These are phyloP conservation scores for Rhytidhysteron rufulum DNA, from an alignment of 2,329 filamentous ascomycete genomes.

Conservation along the genomic window DNA sequence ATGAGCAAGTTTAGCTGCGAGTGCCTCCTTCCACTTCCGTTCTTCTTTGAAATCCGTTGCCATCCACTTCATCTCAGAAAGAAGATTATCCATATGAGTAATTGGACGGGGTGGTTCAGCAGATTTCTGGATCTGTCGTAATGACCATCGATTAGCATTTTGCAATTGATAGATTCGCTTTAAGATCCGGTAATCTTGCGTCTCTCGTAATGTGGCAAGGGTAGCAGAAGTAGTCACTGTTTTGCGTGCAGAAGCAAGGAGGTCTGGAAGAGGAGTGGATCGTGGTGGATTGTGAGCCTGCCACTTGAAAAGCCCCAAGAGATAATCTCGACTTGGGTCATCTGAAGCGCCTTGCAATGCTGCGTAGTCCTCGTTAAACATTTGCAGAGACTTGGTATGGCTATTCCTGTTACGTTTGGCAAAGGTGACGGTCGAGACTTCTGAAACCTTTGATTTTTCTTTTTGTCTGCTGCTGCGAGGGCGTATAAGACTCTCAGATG, in stretches of 20 bases:
- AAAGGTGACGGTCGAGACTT: slow-evolving; percentile 73
- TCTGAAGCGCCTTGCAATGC: slow-evolving; percentile 45
- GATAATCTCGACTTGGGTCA: slow-evolving; percentile 53
- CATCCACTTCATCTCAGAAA: slow-evolving; percentile 98
- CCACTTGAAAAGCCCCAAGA: slow-evolving; percentile 58
- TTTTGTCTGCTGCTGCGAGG: slow-evolving; percentile 37
- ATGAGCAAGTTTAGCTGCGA: slow-evolving; percentile 74
- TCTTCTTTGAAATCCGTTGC: slow-evolving; percentile 93
- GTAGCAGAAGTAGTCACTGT: slow-evolving; percentile 83
- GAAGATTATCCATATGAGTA: slow-evolving; percentile 79
- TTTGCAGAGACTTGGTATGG: slow-evolving; percentile 26
- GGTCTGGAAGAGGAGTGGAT: slow-evolving; percentile 57
- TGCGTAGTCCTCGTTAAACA: slow-evolving; percentile 37
- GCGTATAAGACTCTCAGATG: slow-evolving; percentile 25
- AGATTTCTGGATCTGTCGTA: slow-evolving; percentile 82
- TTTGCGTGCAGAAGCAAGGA: slow-evolving; percentile 81
- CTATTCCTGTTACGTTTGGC: slow-evolving; percentile 54
- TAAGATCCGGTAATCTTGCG: slow-evolving; percentile 81
- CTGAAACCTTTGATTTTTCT: slow-evolving; percentile 49
- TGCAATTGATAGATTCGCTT: slow-evolving; percentile 87
- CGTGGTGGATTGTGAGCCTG: slow-evolving; percentile 56
- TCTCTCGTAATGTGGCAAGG: slow-evolving; percentile 76
- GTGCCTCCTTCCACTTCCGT: slow-evolving; percentile 84
- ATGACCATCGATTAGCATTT: slow-evolving; percentile 85
- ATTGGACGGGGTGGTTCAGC: slow-evolving; percentile 73